Conservation (phyloP, 2,329 filamentous ascomycete species). For the Exophiala mesophila region DNA sequence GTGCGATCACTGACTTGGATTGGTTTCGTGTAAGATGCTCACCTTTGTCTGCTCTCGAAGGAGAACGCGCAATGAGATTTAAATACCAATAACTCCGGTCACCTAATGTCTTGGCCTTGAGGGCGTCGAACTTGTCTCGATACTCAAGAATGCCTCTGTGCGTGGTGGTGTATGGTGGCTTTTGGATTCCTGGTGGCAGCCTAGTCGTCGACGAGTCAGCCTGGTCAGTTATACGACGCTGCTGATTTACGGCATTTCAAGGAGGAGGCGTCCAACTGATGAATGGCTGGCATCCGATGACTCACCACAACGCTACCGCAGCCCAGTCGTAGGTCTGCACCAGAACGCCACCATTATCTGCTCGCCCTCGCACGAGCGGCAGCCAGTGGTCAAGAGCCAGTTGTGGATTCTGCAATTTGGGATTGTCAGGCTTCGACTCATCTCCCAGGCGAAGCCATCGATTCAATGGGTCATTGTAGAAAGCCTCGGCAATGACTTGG, state of each 20-base stretch:
- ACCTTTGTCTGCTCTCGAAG: constrained; percentile 15
- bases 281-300: neutral
- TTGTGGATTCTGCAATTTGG: constrained; percentile 8
- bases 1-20: no score
- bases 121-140: constrained; percentile 7
- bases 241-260: no score
- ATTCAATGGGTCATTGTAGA: constrained; percentile 15
- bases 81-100: constrained; percentile 16
- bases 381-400: constrained; percentile 12
- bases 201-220: no score
- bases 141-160: constrained; percentile 13
- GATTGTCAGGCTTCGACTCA: constrained; percentile 16
- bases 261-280: no score
- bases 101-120: constrained; percentile 14
- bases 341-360: constrained; percentile 11
- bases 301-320: constrained; percentile 18
- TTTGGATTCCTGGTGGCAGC: constrained; percentile 15
- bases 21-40: no score
- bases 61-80: constrained; percentile 16
- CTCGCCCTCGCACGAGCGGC: constrained; percentile 4
- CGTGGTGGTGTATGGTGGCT: constrained; percentile 2
- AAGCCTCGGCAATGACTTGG: constrained; percentile 12
- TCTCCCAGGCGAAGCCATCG: constrained; percentile 15
- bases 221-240: no score
- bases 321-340: constrained; percentile 14